These are phyloP conservation scores for Coemansia pectinata DNA, from an alignment of 192 early-diverging fungal genomes.

Conservation along the genomic window DNA sequence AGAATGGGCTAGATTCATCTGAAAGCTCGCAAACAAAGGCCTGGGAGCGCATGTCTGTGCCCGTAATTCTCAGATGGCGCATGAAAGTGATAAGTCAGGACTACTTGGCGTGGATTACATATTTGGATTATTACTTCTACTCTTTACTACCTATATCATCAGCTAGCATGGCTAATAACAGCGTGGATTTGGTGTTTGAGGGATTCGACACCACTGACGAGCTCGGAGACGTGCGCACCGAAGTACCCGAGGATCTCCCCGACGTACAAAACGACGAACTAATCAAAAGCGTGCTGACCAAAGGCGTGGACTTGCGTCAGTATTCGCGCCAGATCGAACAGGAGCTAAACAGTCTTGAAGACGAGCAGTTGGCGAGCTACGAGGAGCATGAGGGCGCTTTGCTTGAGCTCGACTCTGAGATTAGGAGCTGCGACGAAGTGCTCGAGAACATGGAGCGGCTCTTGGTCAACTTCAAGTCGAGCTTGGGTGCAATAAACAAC, in stretches of 20 bases:
- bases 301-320: slow-evolving; percentile 84
- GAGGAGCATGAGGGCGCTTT: slow-evolving; percentile 39
- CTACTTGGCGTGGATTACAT: neutral
- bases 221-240: neutral
- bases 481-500: slow-evolving; percentile 82
- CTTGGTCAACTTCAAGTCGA: slow-evolving; percentile 81
- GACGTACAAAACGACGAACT: slow-evolving; percentile 84
- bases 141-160: neutral
- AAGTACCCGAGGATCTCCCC: slow-evolving; percentile 12
- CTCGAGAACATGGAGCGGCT: slow-evolving; percentile 84
- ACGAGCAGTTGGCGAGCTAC: slow-evolving; percentile 61
- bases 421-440: slow-evolving; percentile 71
- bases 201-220: slow-evolving; percentile 46
- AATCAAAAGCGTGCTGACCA: slow-evolving; percentile 73
- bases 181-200: slow-evolving; percentile 36
- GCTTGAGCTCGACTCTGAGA: slow-evolving; percentile 48
- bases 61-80: neutral
- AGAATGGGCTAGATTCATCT: neutral
- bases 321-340: slow-evolving; percentile 77
- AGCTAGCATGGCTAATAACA: neutral
- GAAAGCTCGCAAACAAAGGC: neutral
- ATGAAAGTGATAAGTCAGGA: neutral
- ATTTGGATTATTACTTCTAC: neutral
- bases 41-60: neutral
- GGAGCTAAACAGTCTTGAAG: slow-evolving; percentile 70